Conservation (phyloP, 805 yeast genomes). For the Dipodascus geniculatus region DNA sequence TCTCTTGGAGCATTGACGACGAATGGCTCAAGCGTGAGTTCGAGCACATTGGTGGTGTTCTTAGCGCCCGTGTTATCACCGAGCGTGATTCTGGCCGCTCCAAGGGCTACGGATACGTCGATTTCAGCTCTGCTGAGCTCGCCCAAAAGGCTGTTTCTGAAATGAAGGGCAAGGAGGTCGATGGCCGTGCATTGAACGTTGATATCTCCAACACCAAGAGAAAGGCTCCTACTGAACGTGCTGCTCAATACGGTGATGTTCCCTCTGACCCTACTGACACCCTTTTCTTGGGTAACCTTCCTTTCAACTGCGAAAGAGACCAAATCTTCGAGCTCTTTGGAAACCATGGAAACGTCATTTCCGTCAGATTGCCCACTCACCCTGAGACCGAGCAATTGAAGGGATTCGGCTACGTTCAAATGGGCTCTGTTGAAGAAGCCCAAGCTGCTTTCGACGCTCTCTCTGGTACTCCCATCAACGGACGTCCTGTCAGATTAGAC, state of each 20-base stretch:
- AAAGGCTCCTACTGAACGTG: constrained; percentile 56
- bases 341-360: constrained; percentile 68
- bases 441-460: constrained; percentile 74
- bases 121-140: constrained; percentile 60
- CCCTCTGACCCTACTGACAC: constrained; percentile 93
- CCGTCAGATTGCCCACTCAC: constrained; percentile 94
- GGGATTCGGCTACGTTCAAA: constrained; percentile 98
- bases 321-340: constrained; percentile 60
- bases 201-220: constrained; percentile 86
- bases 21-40: constrained; percentile 87
- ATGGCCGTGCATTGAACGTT: constrained; percentile 91
- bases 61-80: constrained; percentile 82
- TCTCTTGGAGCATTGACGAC: constrained; percentile 95
- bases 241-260: constrained; percentile 80
- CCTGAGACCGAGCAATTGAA: constrained; percentile 98
- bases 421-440: constrained; percentile 77
- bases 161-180: constrained; percentile 88
- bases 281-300: constrained; percentile 88
- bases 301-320: constrained; percentile 83
- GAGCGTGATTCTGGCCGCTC: constrained; percentile 90
- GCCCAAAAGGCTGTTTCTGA: constrained; percentile 82
- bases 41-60: constrained; percentile 64
- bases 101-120: constrained; percentile 92
- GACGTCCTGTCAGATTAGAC: constrained; percentile 91
- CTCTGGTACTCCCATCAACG: constrained; percentile 81